These are phyloP conservation scores for Beauveria brongniartii DNA, from an alignment of 2,329 filamentous ascomycete species.

Conservation along the genomic window DNA sequence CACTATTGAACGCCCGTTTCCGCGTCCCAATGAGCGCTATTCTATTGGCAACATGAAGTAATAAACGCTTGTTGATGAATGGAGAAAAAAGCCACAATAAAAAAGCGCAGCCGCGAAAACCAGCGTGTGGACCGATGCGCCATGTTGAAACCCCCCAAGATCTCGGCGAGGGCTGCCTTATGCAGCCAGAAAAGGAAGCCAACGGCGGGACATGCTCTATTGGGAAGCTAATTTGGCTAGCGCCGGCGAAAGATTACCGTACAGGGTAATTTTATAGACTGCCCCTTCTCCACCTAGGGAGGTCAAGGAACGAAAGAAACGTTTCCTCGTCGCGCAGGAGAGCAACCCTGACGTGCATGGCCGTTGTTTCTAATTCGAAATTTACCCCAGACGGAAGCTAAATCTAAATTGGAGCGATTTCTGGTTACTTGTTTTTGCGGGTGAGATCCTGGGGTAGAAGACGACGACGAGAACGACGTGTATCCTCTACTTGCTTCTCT, in stretches of 20 bases:
- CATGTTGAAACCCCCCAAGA: neutral
- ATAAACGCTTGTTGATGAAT: neutral
- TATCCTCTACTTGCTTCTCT: neutral
- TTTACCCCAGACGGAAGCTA: conserved; percentile 12
- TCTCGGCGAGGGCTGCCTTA: conserved; percentile 1
- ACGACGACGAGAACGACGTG: neutral
- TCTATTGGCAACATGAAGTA: neutral
- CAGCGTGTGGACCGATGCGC: neutral
- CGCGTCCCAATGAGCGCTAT: neutral
- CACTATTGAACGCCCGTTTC: neutral
- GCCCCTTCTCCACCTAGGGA: neutral
- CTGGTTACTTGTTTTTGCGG: neutral
- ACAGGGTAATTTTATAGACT: neutral
- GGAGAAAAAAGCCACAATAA: neutral
- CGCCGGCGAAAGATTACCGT: neutral
- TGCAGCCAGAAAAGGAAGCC: neutral
- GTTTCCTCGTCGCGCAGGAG: neutral
- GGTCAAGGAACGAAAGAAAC: neutral
- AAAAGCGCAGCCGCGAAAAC: neutral
- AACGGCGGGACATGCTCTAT: neutral
- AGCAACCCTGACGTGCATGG: neutral
- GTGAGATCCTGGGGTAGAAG: conserved; percentile 11
- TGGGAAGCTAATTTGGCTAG: neutral
- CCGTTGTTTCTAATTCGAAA: neutral
- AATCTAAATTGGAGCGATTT: conserved; percentile 4